These are phyloP conservation scores for Osmozyma mogii DNA, from an alignment of 805 yeast genomes.

Conservation along the genomic window DNA sequence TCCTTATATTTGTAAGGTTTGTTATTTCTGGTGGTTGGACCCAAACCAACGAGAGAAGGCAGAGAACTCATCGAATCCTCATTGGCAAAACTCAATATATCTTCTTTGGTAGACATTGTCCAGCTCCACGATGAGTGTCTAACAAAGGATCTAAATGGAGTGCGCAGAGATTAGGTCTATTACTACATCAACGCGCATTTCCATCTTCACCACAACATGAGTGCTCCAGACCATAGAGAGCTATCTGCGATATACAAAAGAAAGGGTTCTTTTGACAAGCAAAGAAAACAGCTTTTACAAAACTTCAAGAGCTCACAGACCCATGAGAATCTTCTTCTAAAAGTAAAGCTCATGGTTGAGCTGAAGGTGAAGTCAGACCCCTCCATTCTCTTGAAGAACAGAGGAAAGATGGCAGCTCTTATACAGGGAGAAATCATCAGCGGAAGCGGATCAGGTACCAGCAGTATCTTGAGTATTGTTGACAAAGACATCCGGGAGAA, in stretches of 20 bases:
- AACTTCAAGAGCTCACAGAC: conserved; percentile 35
- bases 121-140: too few relatives aligned
- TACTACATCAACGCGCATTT: too few relatives aligned
- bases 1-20: too few relatives aligned
- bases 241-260: conserved; percentile 38
- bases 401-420: conserved; percentile 43
- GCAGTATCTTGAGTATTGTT: conserved; percentile 29
- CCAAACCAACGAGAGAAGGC: too few relatives aligned
- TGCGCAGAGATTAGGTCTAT: too few relatives aligned
- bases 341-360: conserved; percentile 37
- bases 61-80: too few relatives aligned
- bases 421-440: conserved; percentile 43
- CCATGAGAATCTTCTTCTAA: conserved; percentile 30
- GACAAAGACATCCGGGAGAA: conserved; percentile 38
- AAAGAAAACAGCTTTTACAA: conserved; percentile 34
- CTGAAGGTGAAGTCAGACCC: conserved; percentile 42
- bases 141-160: too few relatives aligned
- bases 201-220: too few relatives aligned
- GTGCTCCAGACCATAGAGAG: conserved; percentile 35
- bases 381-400: conserved; percentile 37
- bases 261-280: conserved; percentile 41
- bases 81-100: too few relatives aligned
- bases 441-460: conserved; percentile 3
- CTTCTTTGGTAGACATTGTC: too few relatives aligned
- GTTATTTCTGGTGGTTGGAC: too few relatives aligned